Evolutionary conservation across 2,329 filamentous ascomycete species (phyloP).

Genomic region (Epicoccum sorghinum): DNA sequence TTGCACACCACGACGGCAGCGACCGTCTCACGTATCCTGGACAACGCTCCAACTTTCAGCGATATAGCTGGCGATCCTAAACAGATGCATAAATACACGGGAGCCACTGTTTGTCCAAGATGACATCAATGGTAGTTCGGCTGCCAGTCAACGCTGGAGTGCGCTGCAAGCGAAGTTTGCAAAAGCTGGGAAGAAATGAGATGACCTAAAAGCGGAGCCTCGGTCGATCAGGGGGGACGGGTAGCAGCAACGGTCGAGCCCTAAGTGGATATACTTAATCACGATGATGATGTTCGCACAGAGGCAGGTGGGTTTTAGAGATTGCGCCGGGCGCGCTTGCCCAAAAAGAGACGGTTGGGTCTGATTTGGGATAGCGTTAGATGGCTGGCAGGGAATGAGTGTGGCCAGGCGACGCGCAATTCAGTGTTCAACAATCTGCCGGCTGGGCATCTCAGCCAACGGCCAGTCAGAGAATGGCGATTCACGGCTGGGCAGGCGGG

Average conservation of each 20-base stretch:
- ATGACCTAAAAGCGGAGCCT: conserved; percentile 17
- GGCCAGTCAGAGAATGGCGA: conserved; percentile 2
- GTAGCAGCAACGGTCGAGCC: conserved; percentile 13
- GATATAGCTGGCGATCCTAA: not conserved
- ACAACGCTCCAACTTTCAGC: not conserved
- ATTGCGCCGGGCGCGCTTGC: conserved; percentile 15
- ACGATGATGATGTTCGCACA: conserved; percentile 14
- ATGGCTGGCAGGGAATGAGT: conserved; percentile 5
- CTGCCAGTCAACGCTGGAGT: conserved; percentile 1
- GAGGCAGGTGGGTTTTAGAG: conserved; percentile 15
- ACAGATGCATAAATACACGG: not conserved
- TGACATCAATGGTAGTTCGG: conserved; percentile 11
- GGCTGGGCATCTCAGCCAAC: conserved; percentile 8
- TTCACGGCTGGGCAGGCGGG: conserved; percentile 8
- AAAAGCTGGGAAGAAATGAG: conserved; percentile 16
- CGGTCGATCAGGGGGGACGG: conserved; percentile 16
- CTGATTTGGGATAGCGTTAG: not conserved
- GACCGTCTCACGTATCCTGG: not conserved
- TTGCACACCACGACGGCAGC: conserved; percentile 3
- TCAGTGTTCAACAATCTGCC: conserved; percentile 13
- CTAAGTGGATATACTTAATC: conserved; percentile 13
- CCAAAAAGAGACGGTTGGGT: conserved; percentile 1
- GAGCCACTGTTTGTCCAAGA: not conserved
- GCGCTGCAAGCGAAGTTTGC: conserved; percentile 14
- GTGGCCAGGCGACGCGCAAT: conserved; percentile 15